Evolutionary conservation across 352 stramenopile species (phyloP), one percentile per base, ranked within the genome.

Genomic region (Blastocystis sp.): DNA sequence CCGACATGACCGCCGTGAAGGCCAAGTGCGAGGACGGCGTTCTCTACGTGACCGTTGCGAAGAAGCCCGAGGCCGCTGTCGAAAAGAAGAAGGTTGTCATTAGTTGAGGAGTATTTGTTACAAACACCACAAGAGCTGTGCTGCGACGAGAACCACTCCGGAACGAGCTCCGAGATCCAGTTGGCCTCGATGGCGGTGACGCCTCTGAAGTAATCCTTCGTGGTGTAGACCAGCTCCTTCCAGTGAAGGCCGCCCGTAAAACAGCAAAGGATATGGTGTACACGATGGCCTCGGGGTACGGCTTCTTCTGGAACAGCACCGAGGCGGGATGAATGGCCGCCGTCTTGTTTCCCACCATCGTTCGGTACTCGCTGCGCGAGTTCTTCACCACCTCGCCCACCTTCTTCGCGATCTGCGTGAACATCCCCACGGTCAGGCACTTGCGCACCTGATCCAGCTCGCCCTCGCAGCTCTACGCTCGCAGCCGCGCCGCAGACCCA

Each of bases 201-300:
- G 2, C 92, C 93, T 9, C 93, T 92, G 86, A 95, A 94, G 90
- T 95, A 96, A 89, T 96, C 93, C 80, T 95, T 95, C 89, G 92
- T 95, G 38, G 93, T 96, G 88, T 94, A 94, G 79, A 96, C 93
- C 59, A 96, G 90, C 88, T 96, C 93, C 84, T 95, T 95, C 90
- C 94, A 95, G 19, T 95, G 90, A 65, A 95, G 91, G 90, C 91
- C 95, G 92, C 92, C 53, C 92, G 91, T 48, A 28, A 11, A 28
- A 21, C 4, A 3, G 9, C 40, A 21, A 41, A 74, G 74, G 74
- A 84, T 84, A 84, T 84, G 2, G 74, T 84, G 52, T 84, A 84
- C 2, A 84, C 62, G 28, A 84, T 84, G 19, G 74, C 62, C 38
- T 84, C 74, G 21, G 93, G 93, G 78, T 95, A 95, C 64, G 93